phyloP scores from a whole-genome alignment of 768 basidiomycete species.

The Pleurotus pulmonarius region DNA sequence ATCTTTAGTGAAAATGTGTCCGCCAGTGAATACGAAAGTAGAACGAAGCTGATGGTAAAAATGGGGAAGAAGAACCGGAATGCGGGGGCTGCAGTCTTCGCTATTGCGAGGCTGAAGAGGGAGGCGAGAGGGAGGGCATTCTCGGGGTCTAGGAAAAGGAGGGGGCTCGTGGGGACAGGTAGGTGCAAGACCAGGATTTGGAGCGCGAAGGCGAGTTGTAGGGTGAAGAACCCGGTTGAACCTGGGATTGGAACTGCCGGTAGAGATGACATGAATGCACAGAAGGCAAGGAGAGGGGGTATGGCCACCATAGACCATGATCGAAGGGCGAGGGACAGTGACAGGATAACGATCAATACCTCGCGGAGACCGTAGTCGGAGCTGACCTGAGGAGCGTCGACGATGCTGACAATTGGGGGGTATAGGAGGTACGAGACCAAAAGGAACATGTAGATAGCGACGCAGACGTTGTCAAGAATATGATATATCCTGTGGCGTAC shows the following conservation, averaged over 20 bases:
- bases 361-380: constrained; percentile 28
- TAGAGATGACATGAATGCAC: constrained; percentile 37
- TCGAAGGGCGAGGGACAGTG: constrained; percentile 30
- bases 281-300: constrained; percentile 33
- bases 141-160: constrained; percentile 36
- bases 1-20: constrained; percentile 24
- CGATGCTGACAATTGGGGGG: constrained; percentile 32
- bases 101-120: constrained; percentile 36
- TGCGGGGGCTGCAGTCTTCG: constrained; percentile 33
- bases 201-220: constrained; percentile 37
- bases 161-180: constrained; percentile 38
- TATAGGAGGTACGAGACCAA: constrained; percentile 37
- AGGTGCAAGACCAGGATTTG: constrained; percentile 45
- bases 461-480: constrained; percentile 35
- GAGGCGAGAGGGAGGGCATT: constrained; percentile 40
- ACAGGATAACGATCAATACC: constrained; percentile 32
- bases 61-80: constrained; percentile 46
- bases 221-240: constrained; percentile 32
- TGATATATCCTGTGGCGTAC: constrained; percentile 34
- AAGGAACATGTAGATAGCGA: constrained; percentile 34
- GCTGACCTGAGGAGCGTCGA: constrained; percentile 7
- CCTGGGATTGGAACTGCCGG: constrained; percentile 40
- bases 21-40: constrained; percentile 45
- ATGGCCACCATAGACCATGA: constrained; percentile 26
- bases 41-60: constrained; percentile 35